These are phyloP conservation scores for Tricholoma saponaceum DNA, from an alignment of 768 basidiomycete species.

Conservation along the genomic window DNA sequence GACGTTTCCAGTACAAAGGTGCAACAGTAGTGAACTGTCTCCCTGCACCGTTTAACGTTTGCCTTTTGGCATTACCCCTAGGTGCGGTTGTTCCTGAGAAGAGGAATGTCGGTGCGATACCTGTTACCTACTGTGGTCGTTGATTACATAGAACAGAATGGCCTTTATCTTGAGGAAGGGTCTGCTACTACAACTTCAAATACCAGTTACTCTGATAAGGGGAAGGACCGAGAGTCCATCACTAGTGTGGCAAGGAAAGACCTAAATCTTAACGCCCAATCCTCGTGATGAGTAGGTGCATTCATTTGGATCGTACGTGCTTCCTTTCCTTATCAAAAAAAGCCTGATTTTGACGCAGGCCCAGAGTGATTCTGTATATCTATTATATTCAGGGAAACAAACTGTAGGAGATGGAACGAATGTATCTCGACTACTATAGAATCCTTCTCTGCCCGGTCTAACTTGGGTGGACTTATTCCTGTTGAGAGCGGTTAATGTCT, in stretches of 20 bases:
- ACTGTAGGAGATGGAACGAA: conserved; percentile 6
- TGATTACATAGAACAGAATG: conserved; percentile 88
- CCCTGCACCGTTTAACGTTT: background rate
- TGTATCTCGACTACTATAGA: conserved; percentile 15
- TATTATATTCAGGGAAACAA: conserved; percentile 3
- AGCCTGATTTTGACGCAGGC: conserved; percentile 1
- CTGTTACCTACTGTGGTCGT: conserved; percentile 88
- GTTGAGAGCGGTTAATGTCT: background rate
- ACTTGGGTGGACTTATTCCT: background rate
- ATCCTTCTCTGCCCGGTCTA: conserved; percentile 2
- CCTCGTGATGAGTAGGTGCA: conserved; percentile 12
- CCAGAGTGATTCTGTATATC: conserved; percentile 4
- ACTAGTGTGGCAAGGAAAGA: conserved; percentile 26
- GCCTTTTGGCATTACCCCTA: conserved; percentile 11
- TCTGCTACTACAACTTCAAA: conserved; percentile 15
- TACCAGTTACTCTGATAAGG: conserved; percentile 25
- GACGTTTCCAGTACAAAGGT: conserved; percentile 96
- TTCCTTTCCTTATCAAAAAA: background rate
- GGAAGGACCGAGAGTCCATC: conserved; percentile 31
- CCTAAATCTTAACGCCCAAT: conserved; percentile 9
- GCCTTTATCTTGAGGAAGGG: conserved; percentile 67
- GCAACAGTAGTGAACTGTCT: conserved; percentile 1
- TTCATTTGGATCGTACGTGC: background rate
- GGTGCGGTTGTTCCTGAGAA: conserved; percentile 70
- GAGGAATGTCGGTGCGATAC: conserved; percentile 83